Evolutionary conservation across 257 asterid genomes (phyloP).

Genomic region (Euphrasia confusa): DNA sequence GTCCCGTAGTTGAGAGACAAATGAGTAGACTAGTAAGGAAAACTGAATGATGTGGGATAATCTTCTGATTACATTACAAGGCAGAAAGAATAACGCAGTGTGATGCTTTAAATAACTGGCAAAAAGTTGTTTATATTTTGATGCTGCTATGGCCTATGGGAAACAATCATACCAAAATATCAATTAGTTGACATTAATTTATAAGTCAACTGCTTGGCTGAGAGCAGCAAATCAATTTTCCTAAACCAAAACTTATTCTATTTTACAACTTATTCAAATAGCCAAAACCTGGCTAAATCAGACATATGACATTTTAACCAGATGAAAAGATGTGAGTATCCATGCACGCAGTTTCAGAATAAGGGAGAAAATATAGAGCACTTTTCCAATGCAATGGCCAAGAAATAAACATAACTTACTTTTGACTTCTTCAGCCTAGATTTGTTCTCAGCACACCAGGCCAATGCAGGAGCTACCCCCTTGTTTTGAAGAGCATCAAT

Average conservation of each 20-base stretch:
- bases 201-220: neutral
- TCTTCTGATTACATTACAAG: neutral
- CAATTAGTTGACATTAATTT: neutral
- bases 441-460: conserved; percentile 98
- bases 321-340: neutral
- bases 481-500: conserved; percentile 87
- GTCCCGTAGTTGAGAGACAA: neutral
- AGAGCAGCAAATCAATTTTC: conserved; percentile 3
- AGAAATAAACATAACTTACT: conserved; percentile 36
- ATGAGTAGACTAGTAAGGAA: neutral
- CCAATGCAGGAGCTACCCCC: conserved; percentile 89
- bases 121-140: neutral
- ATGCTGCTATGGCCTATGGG: too few species aligned
- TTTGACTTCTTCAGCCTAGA: conserved; percentile 90
- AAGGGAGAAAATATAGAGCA: conserved; percentile 7
- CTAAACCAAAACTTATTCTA: conserved; percentile 8
- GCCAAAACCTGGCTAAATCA: conserved; percentile 5
- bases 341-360: conserved; percentile 1
- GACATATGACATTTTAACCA: neutral
- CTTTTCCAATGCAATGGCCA: conserved; percentile 17
- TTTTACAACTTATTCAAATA: neutral
- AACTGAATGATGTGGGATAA: conserved; percentile 16
- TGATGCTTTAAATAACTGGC: neutral
- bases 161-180: neutral
- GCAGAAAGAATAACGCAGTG: neutral